Evolutionary conservation across 495 filamentous ascomycete genomes (phyloP), one percentile per base, ranked within the genome.

Genomic region (Venustampulla echinocandica): DNA sequence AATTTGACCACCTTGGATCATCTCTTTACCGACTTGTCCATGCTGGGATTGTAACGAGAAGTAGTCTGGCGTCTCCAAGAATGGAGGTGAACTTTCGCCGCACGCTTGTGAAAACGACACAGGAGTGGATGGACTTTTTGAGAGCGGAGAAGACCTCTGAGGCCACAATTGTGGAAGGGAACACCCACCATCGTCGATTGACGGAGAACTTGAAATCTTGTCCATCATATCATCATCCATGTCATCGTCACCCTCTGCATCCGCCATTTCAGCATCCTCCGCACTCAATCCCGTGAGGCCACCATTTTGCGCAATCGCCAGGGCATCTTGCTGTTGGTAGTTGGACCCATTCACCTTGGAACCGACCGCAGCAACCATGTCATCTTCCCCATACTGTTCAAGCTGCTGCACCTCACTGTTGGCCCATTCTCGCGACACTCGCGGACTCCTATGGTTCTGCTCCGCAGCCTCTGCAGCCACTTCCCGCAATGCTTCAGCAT

Each of bases 161-260:
- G 69, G 66, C 51, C 54, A 57, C 23, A 44, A 1, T 24, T 34
- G 40, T 33, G 41, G 66, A 70, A 46, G 69, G 64, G 55, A 64
- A 57, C 53, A 88, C 89, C 70, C 77, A 98, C 92, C 92, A 76
- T 99, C 93, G 65, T 92, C 87, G 63, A 99, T 99, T 44, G 90
- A 96, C 51, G 92, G 92, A 53, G 90, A 95, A 64, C 90, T 96
- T 39, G 89, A 95, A 37, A 98, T 94, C 66, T 90, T 90, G 69
- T 96, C 92, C 82, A 90, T 86, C 71, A 86, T 69, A 70, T 90
- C 85, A 60, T 97, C 92, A 54, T 86, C 82, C 62, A 86, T 61
- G 45, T 79, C 69, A 52, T 85, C 81, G 58, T 90, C 87, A 42
- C 74, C 76, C 54, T 88, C 89, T 28, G 76, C 73, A 54, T 88